Conservation (phyloP, 1,284 basidiomycete species). For the Pseudozyma thailandica region DNA sequence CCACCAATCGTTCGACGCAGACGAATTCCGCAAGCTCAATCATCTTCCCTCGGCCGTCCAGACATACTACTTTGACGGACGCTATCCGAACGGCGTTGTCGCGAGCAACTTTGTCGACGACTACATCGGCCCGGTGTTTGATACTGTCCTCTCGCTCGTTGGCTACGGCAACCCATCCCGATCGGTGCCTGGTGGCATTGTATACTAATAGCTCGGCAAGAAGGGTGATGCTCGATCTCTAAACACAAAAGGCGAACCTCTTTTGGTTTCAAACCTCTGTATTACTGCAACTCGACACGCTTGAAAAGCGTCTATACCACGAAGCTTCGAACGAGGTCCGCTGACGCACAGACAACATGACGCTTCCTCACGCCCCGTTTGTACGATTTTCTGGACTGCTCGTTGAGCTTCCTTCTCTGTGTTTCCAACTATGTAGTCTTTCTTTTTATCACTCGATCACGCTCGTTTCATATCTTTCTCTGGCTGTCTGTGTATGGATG, state of each 20-base stretch:
- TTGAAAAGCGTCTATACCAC: not conserved
- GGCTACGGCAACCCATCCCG: constrained; percentile 12
- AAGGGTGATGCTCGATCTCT: not conserved
- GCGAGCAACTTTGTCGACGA: constrained; percentile 38
- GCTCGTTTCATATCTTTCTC: constrained; percentile 2
- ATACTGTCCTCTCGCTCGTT: constrained; percentile 15
- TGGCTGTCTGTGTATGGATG: not conserved
- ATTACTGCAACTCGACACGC: not conserved
- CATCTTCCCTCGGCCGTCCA: constrained; percentile 19
- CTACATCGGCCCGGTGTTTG: constrained; percentile 30
- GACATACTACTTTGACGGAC: constrained; percentile 34
- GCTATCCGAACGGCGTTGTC: constrained; percentile 41
- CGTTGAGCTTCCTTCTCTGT: not conserved
- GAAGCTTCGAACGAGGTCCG: not conserved
- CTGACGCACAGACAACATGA: too few species aligned
- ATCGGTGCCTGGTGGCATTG: constrained; percentile 11
- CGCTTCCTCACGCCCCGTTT: too few species aligned
- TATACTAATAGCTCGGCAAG: constrained; percentile 16
- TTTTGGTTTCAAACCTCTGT: constrained; percentile 2
- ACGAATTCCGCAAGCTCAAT: constrained; percentile 43
- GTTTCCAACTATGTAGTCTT: constrained; percentile 1
- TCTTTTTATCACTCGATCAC: not conserved
- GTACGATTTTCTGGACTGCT: too few species aligned
- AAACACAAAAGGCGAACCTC: too few species aligned
- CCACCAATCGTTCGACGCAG: constrained; percentile 31